A percentile compares a stretch with the other conserved stretches of the same genome.
Evolutionary conservation across 495 filamentous ascomycete genomes (phyloP).

Genomic region (Penicillium arizonense): DNA sequence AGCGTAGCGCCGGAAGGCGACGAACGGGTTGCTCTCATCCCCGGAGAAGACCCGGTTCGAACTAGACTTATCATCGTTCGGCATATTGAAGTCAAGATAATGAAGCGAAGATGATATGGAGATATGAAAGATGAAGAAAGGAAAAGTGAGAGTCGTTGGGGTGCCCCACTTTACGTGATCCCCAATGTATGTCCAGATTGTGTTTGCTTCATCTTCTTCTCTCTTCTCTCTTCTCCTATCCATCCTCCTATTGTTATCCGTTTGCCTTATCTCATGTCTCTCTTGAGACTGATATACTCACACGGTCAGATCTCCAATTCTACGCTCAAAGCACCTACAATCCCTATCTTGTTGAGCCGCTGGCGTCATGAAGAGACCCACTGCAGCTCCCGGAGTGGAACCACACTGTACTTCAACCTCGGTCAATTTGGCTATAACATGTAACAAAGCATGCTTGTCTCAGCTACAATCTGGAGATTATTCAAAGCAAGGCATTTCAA

Average conservation of each 20-base stretch:
- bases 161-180: slow-evolving; percentile 17
- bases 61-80: slow-evolving; percentile 26
- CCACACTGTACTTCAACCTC: background rate
- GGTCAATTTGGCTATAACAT: background rate
- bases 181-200: slow-evolving; percentile 2
- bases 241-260: too few species aligned
- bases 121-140: background rate
- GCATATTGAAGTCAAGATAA: slow-evolving; percentile 21
- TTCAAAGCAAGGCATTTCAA: background rate
- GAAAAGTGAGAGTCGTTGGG: slow-evolving; percentile 7
- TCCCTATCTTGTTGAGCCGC: background rate
- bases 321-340: background rate
- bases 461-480: too few species aligned
- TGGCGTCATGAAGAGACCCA: slow-evolving; percentile 9
- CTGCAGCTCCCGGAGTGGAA: background rate
- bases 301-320: background rate
- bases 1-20: slow-evolving; percentile 58
- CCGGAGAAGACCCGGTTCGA: slow-evolving; percentile 24
- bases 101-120: background rate
- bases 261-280: background rate
- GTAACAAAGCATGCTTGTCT: too few species aligned
- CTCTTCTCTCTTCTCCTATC: background rate
- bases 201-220: background rate
- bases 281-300: background rate
- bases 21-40: slow-evolving; percentile 52